phyloP scores from a whole-genome alignment of 1,284 basidiomycete genomes.

The Sphagnurus paluster region DNA sequence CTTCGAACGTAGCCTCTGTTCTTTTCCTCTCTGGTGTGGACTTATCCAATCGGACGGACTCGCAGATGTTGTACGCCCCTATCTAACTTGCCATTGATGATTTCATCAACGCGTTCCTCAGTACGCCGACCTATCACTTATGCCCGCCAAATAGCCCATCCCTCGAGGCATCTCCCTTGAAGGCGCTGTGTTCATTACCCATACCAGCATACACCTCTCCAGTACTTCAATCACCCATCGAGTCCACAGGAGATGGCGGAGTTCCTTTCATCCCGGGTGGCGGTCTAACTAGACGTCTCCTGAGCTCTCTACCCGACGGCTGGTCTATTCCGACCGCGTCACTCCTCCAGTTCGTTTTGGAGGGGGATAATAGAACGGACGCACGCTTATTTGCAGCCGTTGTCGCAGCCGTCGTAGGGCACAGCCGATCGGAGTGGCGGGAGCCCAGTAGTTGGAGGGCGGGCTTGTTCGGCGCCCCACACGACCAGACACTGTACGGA shows the following conservation, averaged over 20 bases:
- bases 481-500: constrained; percentile 70
- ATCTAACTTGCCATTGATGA: constrained; percentile 7
- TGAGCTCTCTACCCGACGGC: constrained; percentile 51
- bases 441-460: constrained; percentile 65
- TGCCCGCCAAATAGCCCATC: constrained; percentile 40
- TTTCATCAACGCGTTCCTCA: constrained; percentile 26
- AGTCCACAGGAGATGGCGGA: constrained; percentile 25
- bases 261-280: constrained; percentile 74
- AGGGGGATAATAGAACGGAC: constrained; percentile 79
- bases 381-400: constrained; percentile 62
- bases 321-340: constrained; percentile 60
- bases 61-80: constrained; percentile 66
- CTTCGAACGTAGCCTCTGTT: constrained; percentile 47
- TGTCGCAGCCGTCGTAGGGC: constrained; percentile 48
- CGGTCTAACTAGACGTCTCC: constrained; percentile 66
- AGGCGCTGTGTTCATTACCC: constrained; percentile 39
- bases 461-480: constrained; percentile 72
- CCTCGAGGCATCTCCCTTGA: constrained; percentile 39
- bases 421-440: constrained; percentile 45
- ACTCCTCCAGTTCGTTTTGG: constrained; percentile 67
- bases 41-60: constrained; percentile 68
- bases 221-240: constrained; percentile 33
- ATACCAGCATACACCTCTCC: constrained; percentile 54
- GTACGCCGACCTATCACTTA: constrained; percentile 62
- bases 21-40: constrained; percentile 77